phyloP scores from a whole-genome alignment of 2,329 filamentous ascomycete species.

The Neofusicoccum parvum region DNA sequence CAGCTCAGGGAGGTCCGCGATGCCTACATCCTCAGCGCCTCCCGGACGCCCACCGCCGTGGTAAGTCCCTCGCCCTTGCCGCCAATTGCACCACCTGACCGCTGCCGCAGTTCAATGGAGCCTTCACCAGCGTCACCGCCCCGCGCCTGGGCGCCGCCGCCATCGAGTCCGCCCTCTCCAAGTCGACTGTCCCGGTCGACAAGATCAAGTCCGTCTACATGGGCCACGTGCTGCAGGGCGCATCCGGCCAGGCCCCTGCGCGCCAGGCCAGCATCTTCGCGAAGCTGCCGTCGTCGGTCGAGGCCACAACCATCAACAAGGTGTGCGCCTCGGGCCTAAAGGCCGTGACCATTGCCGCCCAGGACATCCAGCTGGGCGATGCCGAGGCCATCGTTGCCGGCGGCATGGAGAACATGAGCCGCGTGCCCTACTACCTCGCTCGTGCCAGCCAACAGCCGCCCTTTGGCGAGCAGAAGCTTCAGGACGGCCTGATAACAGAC shows the following conservation, averaged over 20 bases:
- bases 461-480: constrained; percentile 84
- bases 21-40: constrained; percentile 89
- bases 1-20: constrained; percentile 72
- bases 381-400: constrained; percentile 88
- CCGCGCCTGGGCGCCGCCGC: constrained; percentile 87
- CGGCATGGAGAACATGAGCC: constrained; percentile 98
- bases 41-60: constrained; percentile 87
- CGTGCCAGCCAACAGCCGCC: constrained; percentile 79
- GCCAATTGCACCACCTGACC: not conserved
- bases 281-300: constrained; percentile 76
- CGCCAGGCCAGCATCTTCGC: constrained; percentile 89
- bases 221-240: constrained; percentile 88
- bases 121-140: constrained; percentile 78
- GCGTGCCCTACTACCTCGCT: constrained; percentile 86
- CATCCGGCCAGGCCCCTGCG: constrained; percentile 85
- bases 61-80: constrained; percentile 49
- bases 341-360: constrained; percentile 84
- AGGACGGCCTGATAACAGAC: constrained; percentile 93
- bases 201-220: constrained; percentile 94
- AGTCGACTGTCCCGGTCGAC: constrained; percentile 77
- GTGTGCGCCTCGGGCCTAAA: constrained; percentile 96
- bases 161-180: constrained; percentile 87
- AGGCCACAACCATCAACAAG: constrained; percentile 95
- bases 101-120: constrained; percentile 81
- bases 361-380: constrained; percentile 91